Evolutionary conservation across 495 filamentous ascomycete species (phyloP), one percentile per base, ranked within the genome.

Genomic region (Talaromyces borbonicus): DNA sequence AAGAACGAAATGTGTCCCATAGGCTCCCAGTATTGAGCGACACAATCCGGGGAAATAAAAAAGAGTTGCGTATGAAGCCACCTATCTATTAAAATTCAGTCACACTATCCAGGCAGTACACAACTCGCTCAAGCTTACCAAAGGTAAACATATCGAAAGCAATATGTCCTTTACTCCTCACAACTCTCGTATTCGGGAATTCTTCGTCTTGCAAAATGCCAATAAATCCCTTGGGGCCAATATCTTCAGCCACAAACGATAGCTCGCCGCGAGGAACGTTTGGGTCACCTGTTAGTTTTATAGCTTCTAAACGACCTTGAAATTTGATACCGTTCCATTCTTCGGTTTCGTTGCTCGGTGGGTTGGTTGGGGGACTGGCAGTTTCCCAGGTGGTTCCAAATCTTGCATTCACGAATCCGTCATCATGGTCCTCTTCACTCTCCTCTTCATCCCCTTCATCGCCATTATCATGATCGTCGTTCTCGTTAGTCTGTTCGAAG

Each of bases 231-330:
- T 48, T 60, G 0, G 71, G 63, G 0, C 84, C 81, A 23, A 95
- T 78, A 54, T 95, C 86, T 16, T 86, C 74, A 0, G 81, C 80
- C 5, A 83, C 65, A 56, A 90, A 96, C 0, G 86, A 84, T 48
- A 77, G 76, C 55, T 94, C 81, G 12, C 90, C 90, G 30, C 89
- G 74, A 5, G 89, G 90, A 16, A 97, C 78, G 52, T 95, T 92
- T 0, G 78, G 75, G 52, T 97, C 90, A 2, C 90, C 90, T 0
- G 90, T 97, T 25, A 97, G 65, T 57, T 97, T 97, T 57, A 95
- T 77, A 0, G 82, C 90, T 52, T 86, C 78, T 4, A 95, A 50
- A 14, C 77, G 66, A 9, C 85, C 86, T 12, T 62, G 63, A 53
- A 77, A 77, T 1, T 14, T 36, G 0, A 24, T 33, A 1, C 30